Conservation (phyloP, 345 rosid genomes). For the Murraya paniculata region DNA sequence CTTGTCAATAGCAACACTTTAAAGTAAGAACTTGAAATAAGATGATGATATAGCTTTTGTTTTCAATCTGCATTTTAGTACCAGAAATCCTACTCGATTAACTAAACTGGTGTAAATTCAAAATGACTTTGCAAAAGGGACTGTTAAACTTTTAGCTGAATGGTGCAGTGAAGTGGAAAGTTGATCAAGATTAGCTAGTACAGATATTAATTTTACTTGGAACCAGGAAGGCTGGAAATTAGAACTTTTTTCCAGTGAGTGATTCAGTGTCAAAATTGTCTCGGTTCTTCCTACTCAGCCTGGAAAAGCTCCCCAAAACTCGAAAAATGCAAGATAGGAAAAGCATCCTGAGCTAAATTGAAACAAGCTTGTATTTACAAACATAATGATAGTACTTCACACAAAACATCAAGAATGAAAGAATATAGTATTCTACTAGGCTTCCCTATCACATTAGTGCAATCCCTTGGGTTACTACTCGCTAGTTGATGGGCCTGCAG, state of each 20-base stretch:
- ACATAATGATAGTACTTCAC: constrained; percentile 7
- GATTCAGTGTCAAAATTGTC: constrained; percentile 1
- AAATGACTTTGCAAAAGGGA: neutral
- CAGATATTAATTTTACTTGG: neutral
- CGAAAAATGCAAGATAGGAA: neutral
- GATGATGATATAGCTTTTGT: too few relatives aligned
- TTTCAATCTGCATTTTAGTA: too few relatives aligned
- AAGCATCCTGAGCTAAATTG: neutral
- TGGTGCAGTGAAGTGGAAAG: neutral
- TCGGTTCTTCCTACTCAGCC: constrained; percentile 7
- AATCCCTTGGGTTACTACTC: constrained; percentile 20
- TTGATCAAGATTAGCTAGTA: neutral
- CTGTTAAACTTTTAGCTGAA: neutral
- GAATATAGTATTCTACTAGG: constrained; percentile 30
- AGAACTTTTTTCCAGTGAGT: neutral
- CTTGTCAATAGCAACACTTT: too few relatives aligned
- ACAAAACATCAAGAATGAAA: constrained; percentile 39
- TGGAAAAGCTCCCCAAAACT: neutral
- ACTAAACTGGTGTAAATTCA: neutral
- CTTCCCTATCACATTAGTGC: neutral
- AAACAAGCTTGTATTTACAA: constrained; percentile 39
- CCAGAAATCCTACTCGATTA: neutral
- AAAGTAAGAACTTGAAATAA: too few relatives aligned
- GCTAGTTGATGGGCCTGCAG: constrained; percentile 42
- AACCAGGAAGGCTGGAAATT: neutral